phyloP scores from a whole-genome alignment of 768 basidiomycete genomes.

The Lactarius psammicola region DNA sequence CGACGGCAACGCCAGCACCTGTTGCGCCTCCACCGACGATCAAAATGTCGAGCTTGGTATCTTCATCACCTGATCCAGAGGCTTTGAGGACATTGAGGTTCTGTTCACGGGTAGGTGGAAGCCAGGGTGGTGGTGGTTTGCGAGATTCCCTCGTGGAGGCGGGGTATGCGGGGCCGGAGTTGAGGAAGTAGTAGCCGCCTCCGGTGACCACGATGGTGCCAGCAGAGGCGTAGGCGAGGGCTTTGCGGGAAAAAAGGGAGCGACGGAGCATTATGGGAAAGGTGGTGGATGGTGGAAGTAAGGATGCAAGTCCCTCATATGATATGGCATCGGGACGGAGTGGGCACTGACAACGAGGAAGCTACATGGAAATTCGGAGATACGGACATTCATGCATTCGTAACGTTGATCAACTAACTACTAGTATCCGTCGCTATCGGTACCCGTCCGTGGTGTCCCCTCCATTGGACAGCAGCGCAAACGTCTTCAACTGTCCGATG shows the following conservation, averaged over 20 bases:
- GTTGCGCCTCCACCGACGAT: constrained; percentile 95
- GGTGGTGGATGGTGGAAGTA: neutral
- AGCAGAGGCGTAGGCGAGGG: constrained; percentile 51
- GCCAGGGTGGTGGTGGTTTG: constrained; percentile 77
- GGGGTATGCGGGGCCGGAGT: constrained; percentile 69
- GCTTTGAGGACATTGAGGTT: constrained; percentile 61
- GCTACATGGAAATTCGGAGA: neutral
- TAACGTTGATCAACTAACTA: too few species aligned
- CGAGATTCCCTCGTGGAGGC: constrained; percentile 61
- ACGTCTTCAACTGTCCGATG: neutral
- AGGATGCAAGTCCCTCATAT: neutral
- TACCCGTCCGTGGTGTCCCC: too few species aligned
- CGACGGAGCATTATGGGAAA: constrained; percentile 30
- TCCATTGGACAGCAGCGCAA: neutral
- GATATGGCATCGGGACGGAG: neutral
- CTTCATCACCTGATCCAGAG: constrained; percentile 37
- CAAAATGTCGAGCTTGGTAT: constrained; percentile 71
- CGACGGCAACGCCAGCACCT: constrained; percentile 93
- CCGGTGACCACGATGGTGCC: constrained; percentile 54
- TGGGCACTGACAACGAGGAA: neutral
- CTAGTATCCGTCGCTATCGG: too few species aligned
- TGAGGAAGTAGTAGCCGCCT: constrained; percentile 68
- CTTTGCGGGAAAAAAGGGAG: constrained; percentile 52
- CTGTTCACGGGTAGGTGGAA: constrained; percentile 64
- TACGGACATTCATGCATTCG: constrained; percentile 2